Conservation (phyloP, 2,329 filamentous ascomycete genomes). For the Ophiostoma fasciatum region DNA sequence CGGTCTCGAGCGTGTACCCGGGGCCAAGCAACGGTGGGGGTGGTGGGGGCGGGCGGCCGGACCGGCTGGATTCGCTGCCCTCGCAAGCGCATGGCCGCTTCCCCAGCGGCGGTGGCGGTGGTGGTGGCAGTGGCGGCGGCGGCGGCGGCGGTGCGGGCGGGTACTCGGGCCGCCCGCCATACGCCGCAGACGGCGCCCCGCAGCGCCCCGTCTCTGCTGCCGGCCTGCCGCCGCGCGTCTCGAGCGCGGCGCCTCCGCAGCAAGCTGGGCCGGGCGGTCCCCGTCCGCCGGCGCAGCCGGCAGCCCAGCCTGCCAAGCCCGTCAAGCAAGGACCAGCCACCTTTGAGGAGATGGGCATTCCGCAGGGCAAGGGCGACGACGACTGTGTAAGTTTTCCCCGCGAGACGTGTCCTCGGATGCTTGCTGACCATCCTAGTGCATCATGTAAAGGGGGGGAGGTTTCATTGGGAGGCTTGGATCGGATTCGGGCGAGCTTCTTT, state of each 20-base stretch:
- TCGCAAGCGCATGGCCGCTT: conserved; percentile 5
- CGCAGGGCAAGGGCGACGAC: conserved; percentile 63
- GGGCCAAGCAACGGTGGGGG: conserved; percentile 7
- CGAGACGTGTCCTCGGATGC: no score
- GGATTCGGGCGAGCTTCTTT: no score
- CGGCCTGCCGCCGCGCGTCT: no score
- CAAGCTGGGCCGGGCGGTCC: no score
- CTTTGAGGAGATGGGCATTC: conserved; percentile 97
- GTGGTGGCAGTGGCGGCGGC: conserved; percentile 10
- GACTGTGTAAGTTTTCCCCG: conserved; percentile 60
- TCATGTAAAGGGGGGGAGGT: conserved; percentile 8
- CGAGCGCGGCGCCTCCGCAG: conserved; percentile 1
- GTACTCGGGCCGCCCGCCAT: no score
- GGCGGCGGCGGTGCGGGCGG: no score
- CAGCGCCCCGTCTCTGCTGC: no score
- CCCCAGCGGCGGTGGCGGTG: neutral
- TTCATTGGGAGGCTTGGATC: no score
- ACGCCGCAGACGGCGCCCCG: no score
- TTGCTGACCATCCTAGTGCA: neutral
- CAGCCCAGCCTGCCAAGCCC: neutral
- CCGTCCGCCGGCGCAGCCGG: no score
- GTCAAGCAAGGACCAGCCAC: conserved; percentile 66
- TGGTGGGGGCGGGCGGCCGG: conserved; percentile 16
- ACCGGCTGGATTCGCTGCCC: conserved; percentile 15
- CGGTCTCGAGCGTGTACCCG: conserved; percentile 15